Evolutionary conservation across 2,329 filamentous ascomycete species (phyloP).

Genomic region (Neofusicoccum parvum): DNA sequence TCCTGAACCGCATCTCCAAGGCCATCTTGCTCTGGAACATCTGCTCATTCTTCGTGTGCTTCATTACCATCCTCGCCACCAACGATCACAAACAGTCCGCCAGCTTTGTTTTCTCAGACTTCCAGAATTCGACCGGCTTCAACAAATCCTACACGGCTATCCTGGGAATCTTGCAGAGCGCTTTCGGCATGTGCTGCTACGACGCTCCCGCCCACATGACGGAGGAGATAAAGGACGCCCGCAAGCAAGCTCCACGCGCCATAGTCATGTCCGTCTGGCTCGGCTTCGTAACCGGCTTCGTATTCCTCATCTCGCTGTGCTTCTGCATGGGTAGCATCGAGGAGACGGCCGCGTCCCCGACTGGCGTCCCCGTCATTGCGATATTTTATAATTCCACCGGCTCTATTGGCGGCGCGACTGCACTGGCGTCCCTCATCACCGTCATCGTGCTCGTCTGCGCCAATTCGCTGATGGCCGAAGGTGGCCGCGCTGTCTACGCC

Average conservation of each 20-base stretch:
- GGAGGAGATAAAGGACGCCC: constrained; percentile 57
- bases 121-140: constrained; percentile 59
- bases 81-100: constrained; percentile 58
- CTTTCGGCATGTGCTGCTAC: constrained; percentile 58
- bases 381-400: constrained; percentile 55
- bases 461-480: constrained; percentile 52
- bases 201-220: constrained; percentile 57
- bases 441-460: constrained; percentile 52
- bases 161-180: constrained; percentile 56
- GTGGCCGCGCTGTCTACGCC: constrained; percentile 50
- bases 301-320: constrained; percentile 52
- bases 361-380: constrained; percentile 56
- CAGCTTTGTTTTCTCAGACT: constrained; percentile 58
- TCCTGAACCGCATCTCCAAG: constrained; percentile 55
- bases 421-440: constrained; percentile 50
- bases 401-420: constrained; percentile 48
- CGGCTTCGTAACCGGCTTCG: constrained; percentile 50
- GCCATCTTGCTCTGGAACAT: constrained; percentile 58
- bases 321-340: constrained; percentile 57
- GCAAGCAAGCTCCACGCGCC: constrained; percentile 53
- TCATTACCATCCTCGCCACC: constrained; percentile 55
- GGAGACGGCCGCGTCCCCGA: constrained; percentile 47
- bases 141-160: constrained; percentile 54
- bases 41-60: constrained; percentile 53
- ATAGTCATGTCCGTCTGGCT: constrained; percentile 50